Percentiles rank a stretch among this genome's conserved stretches.
Conservation (phyloP, 768 basidiomycete genomes). For the Macrocybe gigantea region DNA sequence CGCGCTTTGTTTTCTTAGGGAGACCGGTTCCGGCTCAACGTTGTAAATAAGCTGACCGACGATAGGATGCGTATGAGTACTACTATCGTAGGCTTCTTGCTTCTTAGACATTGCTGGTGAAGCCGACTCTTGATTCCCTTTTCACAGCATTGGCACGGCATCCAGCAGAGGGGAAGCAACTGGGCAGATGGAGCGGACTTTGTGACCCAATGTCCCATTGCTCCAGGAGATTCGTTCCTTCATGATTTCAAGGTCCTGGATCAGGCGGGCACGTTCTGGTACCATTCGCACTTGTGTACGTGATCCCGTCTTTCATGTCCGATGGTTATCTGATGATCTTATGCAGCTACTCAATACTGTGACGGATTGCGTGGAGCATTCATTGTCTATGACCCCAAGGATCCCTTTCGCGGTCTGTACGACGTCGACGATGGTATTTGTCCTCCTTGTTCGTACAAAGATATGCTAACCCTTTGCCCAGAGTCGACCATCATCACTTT, state of each 20-base stretch:
- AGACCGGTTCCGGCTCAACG: slow-evolving; percentile 34
- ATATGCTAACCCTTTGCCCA: slow-evolving; percentile 1
- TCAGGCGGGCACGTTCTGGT: slow-evolving; percentile 31
- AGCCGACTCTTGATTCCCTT: not conserved
- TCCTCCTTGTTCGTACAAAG: not conserved
- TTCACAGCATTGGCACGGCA: slow-evolving; percentile 47
- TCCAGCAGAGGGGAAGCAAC: slow-evolving; percentile 35
- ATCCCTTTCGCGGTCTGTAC: slow-evolving; percentile 22
- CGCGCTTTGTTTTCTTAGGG: slow-evolving; percentile 16
- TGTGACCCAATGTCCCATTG: slow-evolving; percentile 45
- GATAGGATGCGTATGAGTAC: slow-evolving; percentile 22
- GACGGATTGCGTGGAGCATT: slow-evolving; percentile 35
- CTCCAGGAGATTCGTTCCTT: slow-evolving; percentile 31
- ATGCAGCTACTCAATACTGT: slow-evolving; percentile 29
- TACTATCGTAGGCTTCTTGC: slow-evolving; percentile 20
- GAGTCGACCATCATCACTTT: slow-evolving; percentile 23
- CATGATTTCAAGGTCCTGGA: slow-evolving; percentile 30
- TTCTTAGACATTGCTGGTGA: not conserved
- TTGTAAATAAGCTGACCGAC: slow-evolving; percentile 39
- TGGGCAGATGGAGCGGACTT: slow-evolving; percentile 38
- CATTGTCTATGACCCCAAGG: slow-evolving; percentile 27
- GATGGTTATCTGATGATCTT: not conserved
- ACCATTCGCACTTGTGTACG: slow-evolving; percentile 29
- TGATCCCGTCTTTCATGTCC: slow-evolving; percentile 6
- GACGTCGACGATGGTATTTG: slow-evolving; percentile 9